Base-by-base conservation (phyloP, 306 rosid genomes). In the Cotoneaster glaucophyllus region DNA sequence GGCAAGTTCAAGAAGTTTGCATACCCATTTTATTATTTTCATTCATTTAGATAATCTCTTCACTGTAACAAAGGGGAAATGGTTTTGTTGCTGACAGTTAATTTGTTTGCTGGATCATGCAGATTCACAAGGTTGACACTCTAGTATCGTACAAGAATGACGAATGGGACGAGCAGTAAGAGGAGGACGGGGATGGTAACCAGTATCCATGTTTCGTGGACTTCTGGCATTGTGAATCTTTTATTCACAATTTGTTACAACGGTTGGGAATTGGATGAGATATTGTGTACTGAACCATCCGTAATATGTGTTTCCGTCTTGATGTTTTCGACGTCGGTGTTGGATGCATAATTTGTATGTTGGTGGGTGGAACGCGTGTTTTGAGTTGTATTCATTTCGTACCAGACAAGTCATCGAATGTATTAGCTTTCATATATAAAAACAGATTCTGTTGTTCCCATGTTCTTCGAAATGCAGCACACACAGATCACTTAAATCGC, bases 71-170 rank as follows among this genome's bases (percentile, higher is more conserved):
- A 4, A 17, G 18, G 77, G 50, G 26, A 48, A 56, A 45, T 72
- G 70, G 64, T 68, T 70, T 66, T 61, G 67, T 22, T 73, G 43
- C 57, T 10, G 58, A 52, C 39, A 1, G 5, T 17, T 32, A 4
- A 32, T 57, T 21, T 64, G 19, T 80, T 67, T 44, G 58, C 34
- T 77, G 79, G 81, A 62, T 37, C 54, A 9, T 77, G 82, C 97
- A 93, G 98, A 93, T 93, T 80, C 98, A 93, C 84, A 91, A 91
- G 88, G 93, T 93, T 48, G 90, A 89, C 87, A 93, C 98, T 50
- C 89, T 93, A 53, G 98, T 93, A 4, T 91, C 98, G n/a, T 93
- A 93, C 93, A 91, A 93, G 97, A 91, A 89, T 18, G 97, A 93
- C 5, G 98, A 93, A 62, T 85, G 91, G 90, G 96, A 93, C 58